Conservation (phyloP, 306 rosid species). For the Quercus suber region DNA sequence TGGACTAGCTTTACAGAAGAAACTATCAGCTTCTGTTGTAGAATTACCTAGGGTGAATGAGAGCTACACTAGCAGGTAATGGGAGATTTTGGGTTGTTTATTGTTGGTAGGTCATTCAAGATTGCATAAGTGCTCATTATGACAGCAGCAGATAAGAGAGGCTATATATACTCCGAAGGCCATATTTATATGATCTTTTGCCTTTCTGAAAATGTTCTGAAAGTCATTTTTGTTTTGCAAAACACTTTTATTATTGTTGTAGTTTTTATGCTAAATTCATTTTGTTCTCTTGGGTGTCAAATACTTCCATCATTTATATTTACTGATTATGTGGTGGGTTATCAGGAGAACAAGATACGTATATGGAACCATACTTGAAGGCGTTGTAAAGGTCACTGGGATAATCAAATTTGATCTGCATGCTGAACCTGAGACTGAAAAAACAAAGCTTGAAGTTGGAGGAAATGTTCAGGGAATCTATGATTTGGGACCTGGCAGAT, state of each 20-base stretch:
- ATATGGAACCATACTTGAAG: conserved; percentile 74
- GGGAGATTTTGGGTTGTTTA: conserved; percentile 1
- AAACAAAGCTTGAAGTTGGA: conserved; percentile 71
- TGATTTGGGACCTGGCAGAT: conserved; percentile 78
- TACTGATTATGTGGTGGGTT: conserved; percentile 5
- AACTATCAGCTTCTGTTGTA: conserved; percentile 66
- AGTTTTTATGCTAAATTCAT: background rate
- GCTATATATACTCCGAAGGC: background rate
- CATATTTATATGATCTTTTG: background rate
- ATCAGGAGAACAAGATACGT: conserved; percentile 77
- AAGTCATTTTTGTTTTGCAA: background rate
- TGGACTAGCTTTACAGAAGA: conserved; percentile 73
- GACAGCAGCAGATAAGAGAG: background rate
- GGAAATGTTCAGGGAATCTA: conserved; percentile 76
- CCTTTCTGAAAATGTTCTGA: background rate
- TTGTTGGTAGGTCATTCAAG: background rate
- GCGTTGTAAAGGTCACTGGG: conserved; percentile 68
- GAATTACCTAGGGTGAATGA: conserved; percentile 97
- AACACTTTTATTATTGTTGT: background rate
- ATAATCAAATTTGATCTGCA: conserved; percentile 83
- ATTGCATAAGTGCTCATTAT: background rate
- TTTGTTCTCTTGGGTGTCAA: background rate
- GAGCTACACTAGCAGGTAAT: conserved; percentile 85
- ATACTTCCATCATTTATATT: conserved; percentile 3
- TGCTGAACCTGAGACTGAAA: conserved; percentile 59